phyloP scores from a whole-genome alignment of 1,284 basidiomycete genomes.

The Rhodofomes roseus region DNA sequence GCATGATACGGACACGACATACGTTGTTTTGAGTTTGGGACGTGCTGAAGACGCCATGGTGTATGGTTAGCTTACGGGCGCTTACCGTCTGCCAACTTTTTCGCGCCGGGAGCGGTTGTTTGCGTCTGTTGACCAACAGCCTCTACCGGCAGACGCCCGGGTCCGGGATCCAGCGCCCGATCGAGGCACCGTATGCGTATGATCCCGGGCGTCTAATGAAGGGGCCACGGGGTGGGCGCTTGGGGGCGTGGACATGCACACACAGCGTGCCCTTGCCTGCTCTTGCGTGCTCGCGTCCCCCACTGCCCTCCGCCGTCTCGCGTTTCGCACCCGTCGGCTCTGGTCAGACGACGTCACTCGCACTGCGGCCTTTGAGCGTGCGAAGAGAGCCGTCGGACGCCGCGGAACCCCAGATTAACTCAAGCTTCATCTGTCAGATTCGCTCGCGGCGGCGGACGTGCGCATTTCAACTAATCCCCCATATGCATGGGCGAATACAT shows the following conservation, averaged over 20 bases:
- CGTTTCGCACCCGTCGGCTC: too few relatives aligned
- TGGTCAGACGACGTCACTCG: not conserved
- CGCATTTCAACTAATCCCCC: not conserved
- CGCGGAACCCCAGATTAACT: not conserved
- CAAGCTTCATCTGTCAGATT: conserved; percentile 1
- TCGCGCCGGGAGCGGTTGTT: conserved; percentile 15
- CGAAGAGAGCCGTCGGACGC: not conserved
- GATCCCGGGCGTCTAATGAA: not conserved
- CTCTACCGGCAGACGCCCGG: conserved; percentile 12
- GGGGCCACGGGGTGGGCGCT: not conserved
- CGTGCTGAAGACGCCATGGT: conserved; percentile 26
- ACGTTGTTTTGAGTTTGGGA: conserved; percentile 61
- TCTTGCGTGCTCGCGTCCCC: not conserved
- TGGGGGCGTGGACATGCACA: not conserved
- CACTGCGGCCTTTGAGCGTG: not conserved
- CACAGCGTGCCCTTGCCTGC: not conserved
- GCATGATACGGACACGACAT: conserved; percentile 24
- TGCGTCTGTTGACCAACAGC: conserved; percentile 22
- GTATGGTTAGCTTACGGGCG: conserved; percentile 8
- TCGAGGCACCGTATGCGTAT: not conserved
- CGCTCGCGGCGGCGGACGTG: not conserved
- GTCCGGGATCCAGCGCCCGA: not conserved
- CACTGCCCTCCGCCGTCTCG: not conserved
- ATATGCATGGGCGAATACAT: not conserved
- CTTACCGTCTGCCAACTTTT: conserved; percentile 12